phyloP scores from a whole-genome alignment of 371 early-diverging fungal species.

The Mortierella sp. region DNA sequence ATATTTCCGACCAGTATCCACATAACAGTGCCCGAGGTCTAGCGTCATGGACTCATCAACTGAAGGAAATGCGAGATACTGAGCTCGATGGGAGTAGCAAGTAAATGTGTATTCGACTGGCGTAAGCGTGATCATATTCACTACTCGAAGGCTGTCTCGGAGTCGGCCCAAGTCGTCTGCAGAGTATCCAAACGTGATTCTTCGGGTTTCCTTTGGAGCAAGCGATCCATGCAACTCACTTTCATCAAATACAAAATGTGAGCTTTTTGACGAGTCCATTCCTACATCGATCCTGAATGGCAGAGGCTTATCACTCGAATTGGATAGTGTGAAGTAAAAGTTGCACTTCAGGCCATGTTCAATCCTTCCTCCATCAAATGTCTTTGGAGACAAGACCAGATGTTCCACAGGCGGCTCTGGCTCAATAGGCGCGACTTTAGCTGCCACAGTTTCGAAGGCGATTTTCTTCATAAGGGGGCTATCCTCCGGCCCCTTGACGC shows the following conservation, averaged over 20 bases:
- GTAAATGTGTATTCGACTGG: constrained; percentile 67
- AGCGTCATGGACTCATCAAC: constrained; percentile 71
- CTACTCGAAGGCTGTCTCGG: constrained; percentile 62
- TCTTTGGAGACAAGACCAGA: constrained; percentile 61
- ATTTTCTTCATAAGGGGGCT: neutral
- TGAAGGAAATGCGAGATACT: constrained; percentile 76
- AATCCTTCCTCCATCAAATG: constrained; percentile 71
- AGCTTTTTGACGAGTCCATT: constrained; percentile 17
- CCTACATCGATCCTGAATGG: constrained; percentile 58
- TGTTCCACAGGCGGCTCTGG: constrained; percentile 27
- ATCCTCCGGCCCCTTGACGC: neutral
- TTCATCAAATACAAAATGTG: constrained; percentile 52
- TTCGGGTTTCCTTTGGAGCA: constrained; percentile 66
- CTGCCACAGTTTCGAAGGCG: neutral
- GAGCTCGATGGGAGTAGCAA: constrained; percentile 67
- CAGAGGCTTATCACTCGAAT: constrained; percentile 58
- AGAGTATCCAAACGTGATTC: constrained; percentile 70
- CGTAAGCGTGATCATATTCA: constrained; percentile 53
- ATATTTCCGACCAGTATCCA: constrained; percentile 82
- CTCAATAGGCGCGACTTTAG: neutral
- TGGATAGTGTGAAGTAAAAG: constrained; percentile 73
- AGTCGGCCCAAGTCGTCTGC: constrained; percentile 70
- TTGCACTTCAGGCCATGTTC: constrained; percentile 65
- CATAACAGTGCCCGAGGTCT: constrained; percentile 87
- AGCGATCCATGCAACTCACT: constrained; percentile 49